Evolutionary conservation across 768 basidiomycete species (phyloP).

Genomic region (Astraeus odoratus): DNA sequence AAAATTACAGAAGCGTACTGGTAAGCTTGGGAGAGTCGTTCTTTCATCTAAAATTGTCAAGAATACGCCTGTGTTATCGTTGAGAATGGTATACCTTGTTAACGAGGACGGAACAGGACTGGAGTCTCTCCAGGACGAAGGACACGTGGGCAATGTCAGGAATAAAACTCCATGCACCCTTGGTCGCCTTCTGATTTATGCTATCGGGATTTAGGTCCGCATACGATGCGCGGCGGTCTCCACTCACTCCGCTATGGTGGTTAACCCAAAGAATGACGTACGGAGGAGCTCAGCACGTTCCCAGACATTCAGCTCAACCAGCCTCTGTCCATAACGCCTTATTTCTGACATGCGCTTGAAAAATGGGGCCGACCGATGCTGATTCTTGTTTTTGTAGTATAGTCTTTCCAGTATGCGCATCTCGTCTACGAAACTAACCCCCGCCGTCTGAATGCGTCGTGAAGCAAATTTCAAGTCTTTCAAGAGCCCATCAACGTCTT

Average conservation of each 20-base stretch:
- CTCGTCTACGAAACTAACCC: constrained; percentile 37
- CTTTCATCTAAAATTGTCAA: constrained; percentile 34
- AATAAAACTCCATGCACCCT: constrained; percentile 57
- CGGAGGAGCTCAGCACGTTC: constrained; percentile 19
- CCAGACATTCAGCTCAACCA: constrained; percentile 10
- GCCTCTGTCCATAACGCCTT: constrained; percentile 32
- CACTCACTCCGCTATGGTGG: constrained; percentile 19
- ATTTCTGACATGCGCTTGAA: constrained; percentile 63
- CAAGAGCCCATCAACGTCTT: constrained; percentile 46
- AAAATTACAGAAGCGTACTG: constrained; percentile 31
- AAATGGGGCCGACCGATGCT: constrained; percentile 45
- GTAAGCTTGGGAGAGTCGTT: constrained; percentile 45
- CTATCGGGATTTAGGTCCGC: not conserved
- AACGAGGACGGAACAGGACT: constrained; percentile 32
- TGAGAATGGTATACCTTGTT: constrained; percentile 33
- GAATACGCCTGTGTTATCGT: not conserved
- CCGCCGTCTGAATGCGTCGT: constrained; percentile 43
- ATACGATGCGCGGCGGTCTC: not conserved
- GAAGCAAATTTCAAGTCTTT: constrained; percentile 46
- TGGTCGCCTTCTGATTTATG: constrained; percentile 44
- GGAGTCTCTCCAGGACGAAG: constrained; percentile 31
- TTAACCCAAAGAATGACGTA: constrained; percentile 24
- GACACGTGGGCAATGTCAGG: constrained; percentile 37
- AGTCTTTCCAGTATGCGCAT: constrained; percentile 55
- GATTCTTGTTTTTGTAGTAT: constrained; percentile 77